phyloP scores from a whole-genome alignment of 306 rosid genomes.

The Gleditsia sinensis region DNA sequence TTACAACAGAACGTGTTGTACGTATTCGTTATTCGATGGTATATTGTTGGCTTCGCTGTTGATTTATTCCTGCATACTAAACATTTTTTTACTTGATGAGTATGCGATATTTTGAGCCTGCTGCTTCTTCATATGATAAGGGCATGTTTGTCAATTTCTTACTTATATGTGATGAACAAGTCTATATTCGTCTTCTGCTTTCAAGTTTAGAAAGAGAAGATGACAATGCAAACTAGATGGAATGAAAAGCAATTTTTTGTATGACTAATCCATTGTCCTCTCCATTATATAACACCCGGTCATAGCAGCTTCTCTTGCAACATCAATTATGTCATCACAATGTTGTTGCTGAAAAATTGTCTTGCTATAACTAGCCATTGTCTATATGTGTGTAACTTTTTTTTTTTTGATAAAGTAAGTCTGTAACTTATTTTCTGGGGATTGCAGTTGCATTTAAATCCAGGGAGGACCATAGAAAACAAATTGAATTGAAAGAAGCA shows the following conservation, averaged over 20 bases:
- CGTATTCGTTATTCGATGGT: no score
- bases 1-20: no score
- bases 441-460: constrained; percentile 67
- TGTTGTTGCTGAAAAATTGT: neutral
- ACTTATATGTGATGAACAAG: neutral
- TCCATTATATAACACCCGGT: neutral
- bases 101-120: neutral
- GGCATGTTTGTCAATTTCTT: neutral
- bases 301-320: no score
- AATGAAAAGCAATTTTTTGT: neutral
- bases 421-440: neutral
- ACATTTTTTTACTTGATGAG: no score
- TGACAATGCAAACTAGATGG: neutral
- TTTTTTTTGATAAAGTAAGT: no score
- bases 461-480: constrained; percentile 66
- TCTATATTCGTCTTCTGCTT: neutral
- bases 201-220: neutral
- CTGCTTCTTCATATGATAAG: neutral
- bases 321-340: neutral
- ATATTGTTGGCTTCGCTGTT: neutral
- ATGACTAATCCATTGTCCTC: neutral
- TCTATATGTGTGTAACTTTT: no score
- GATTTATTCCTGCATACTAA: neutral
- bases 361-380: no score
- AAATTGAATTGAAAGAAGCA: constrained; percentile 67